Conservation (phyloP, 805 yeast species). For the Cephaloascus albidus region DNA sequence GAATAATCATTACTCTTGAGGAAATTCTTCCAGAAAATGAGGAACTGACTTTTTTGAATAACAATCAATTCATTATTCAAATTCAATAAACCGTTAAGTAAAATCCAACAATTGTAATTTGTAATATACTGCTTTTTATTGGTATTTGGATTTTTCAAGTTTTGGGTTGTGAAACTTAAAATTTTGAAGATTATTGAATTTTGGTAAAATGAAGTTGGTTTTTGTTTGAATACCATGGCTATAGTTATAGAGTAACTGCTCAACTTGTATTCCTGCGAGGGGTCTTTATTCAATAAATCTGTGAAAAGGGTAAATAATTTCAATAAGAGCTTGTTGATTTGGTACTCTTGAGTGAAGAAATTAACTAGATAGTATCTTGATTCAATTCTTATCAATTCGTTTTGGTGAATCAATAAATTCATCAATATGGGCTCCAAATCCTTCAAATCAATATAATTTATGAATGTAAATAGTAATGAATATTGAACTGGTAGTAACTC, state of each 20-base stretch:
- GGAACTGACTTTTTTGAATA: conserved; percentile 48
- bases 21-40: conserved; percentile 56
- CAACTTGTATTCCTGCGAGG: background rate
- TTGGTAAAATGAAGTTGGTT: background rate
- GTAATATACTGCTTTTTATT: background rate
- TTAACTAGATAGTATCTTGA: background rate
- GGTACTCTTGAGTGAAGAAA: background rate
- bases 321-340: background rate
- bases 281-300: background rate
- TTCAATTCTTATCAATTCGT: background rate
- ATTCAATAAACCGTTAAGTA: conserved; percentile 55
- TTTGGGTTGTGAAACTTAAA: background rate
- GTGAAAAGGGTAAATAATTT: background rate
- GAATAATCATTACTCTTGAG: conserved; percentile 40
- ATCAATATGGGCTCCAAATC: background rate
- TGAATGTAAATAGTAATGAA: background rate
- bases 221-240: background rate
- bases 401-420: background rate
- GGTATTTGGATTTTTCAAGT: background rate
- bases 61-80: conserved; percentile 33
- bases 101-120: conserved; percentile 38
- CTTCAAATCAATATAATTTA: background rate
- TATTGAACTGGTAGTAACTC: background rate
- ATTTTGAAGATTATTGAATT: background rate
- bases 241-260: background rate